Evolutionary conservation across 768 basidiomycete species (phyloP).

Genomic region (Termitomyces sp.): DNA sequence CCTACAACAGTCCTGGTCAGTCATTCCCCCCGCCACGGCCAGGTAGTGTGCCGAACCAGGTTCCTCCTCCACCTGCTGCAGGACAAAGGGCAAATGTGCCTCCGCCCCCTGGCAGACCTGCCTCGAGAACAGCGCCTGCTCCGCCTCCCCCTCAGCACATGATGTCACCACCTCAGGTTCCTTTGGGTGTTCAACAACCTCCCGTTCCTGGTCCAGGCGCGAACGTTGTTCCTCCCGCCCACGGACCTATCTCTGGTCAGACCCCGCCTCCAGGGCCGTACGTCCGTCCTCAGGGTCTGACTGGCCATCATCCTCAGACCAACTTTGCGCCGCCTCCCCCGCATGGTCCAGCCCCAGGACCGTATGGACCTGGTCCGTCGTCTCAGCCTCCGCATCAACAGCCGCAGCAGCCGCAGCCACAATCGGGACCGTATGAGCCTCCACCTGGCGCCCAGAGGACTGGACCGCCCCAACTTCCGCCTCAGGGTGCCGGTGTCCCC

Average conservation of each 20-base stretch:
- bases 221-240: constrained; percentile 41
- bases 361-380: constrained; percentile 11
- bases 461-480: constrained; percentile 20
- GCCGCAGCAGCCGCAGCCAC: constrained; percentile 18
- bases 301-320: constrained; percentile 17
- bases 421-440: constrained; percentile 36
- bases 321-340: constrained; percentile 24
- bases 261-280: constrained; percentile 39
- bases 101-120: constrained; percentile 28
- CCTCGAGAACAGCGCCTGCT: constrained; percentile 18
- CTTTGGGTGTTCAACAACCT: constrained; percentile 33
- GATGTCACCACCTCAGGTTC: constrained; percentile 40
- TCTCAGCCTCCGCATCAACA: constrained; percentile 17
- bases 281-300: constrained; percentile 23
- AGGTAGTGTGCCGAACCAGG: constrained; percentile 50
- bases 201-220: constrained; percentile 38
- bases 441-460: constrained; percentile 31
- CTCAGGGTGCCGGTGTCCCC: constrained; percentile 30
- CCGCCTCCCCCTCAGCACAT: constrained; percentile 35
- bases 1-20: constrained; percentile 38
- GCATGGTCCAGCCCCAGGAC: constrained; percentile 24
- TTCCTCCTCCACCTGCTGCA: constrained; percentile 35
- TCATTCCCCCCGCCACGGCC: constrained; percentile 61
- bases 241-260: constrained; percentile 36
- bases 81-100: constrained; percentile 29